These are phyloP conservation scores for Candida sanyiensis DNA, from an alignment of 805 yeast genomes.

Conservation along the genomic window DNA sequence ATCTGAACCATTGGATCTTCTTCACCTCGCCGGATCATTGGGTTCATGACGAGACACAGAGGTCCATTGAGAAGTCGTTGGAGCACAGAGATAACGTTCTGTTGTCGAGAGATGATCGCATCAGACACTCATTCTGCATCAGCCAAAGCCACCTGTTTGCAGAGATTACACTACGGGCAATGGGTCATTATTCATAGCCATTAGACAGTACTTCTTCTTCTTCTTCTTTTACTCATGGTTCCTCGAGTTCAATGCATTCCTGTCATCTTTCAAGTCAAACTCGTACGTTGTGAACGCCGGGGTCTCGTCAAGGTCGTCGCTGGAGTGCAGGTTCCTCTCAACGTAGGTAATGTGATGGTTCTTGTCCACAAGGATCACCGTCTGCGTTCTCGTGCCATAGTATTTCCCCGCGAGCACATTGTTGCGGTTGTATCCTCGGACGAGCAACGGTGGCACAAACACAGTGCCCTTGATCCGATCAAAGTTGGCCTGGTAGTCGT, in stretches of 20 bases:
- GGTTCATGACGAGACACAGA: constrained; percentile 51
- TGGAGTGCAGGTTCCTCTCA: constrained; percentile 55
- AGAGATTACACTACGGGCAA: constrained; percentile 29
- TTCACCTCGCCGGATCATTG: constrained; percentile 62
- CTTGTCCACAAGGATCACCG: constrained; percentile 57
- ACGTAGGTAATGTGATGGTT: constrained; percentile 48
- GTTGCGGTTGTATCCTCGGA: constrained; percentile 28
- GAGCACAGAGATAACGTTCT: constrained; percentile 26
- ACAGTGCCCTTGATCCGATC: constrained; percentile 52
- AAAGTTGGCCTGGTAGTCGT: constrained; percentile 30
- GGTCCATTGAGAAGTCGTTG: constrained; percentile 34
- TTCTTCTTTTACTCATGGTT: no score
- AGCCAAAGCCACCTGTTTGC: constrained; percentile 45
- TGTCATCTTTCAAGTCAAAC: constrained; percentile 15
- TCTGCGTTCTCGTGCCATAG: constrained; percentile 89
- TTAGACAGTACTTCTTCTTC: neutral
- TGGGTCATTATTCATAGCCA: neutral
- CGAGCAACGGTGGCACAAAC: constrained; percentile 62
- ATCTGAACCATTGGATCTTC: constrained; percentile 41
- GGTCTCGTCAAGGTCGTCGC: constrained; percentile 31
- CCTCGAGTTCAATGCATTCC: no score
- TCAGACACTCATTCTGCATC: constrained; percentile 59
- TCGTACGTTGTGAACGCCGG: constrained; percentile 24
- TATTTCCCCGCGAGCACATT: constrained; percentile 42
- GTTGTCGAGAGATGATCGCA: constrained; percentile 30